Percentiles rank a stretch among this genome's conserved stretches.
phyloP scores from a whole-genome alignment of 441 rosid genomes.

The Adansonia gregorii region DNA sequence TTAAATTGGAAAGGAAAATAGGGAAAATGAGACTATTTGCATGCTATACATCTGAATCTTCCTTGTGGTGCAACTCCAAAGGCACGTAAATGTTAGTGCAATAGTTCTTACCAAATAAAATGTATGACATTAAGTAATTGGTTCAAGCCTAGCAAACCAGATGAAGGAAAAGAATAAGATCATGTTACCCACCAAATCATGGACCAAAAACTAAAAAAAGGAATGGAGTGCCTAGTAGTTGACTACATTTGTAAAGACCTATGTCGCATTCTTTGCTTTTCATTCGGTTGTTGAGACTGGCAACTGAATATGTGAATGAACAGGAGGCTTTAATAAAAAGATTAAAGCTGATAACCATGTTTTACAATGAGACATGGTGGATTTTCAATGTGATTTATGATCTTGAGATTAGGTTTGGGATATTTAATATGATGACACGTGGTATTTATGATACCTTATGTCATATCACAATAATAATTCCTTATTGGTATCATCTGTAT shows the following conservation, averaged over 20 bases:
- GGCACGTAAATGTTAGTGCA: not conserved
- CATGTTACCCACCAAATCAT: not conserved
- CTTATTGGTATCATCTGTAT: not conserved
- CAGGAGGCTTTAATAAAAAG: not conserved
- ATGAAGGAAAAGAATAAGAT: slow-evolving; percentile 12
- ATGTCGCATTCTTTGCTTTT: not conserved
- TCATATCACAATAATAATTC: slow-evolving; percentile 7
- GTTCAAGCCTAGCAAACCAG: slow-evolving; percentile 10
- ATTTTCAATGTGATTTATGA: slow-evolving; percentile 8
- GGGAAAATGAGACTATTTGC: slow-evolving; percentile 12
- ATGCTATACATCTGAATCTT: not conserved
- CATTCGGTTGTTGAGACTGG: not conserved
- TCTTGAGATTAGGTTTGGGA: not conserved
- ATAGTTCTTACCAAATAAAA: not conserved
- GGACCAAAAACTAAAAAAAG: not conserved
- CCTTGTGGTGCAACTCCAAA: not conserved
- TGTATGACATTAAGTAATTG: not conserved
- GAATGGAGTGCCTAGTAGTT: not conserved
- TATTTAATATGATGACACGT: not conserved
- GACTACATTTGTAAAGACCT: not conserved
- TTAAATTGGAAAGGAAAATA: slow-evolving; percentile 12
- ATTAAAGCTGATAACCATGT: not conserved
- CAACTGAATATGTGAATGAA: not conserved
- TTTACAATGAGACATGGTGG: not conserved
- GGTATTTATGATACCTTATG: not conserved